Conservation (phyloP, 225 moss, liverwort and hornwort genomes). For the Straminergon stramineum region DNA sequence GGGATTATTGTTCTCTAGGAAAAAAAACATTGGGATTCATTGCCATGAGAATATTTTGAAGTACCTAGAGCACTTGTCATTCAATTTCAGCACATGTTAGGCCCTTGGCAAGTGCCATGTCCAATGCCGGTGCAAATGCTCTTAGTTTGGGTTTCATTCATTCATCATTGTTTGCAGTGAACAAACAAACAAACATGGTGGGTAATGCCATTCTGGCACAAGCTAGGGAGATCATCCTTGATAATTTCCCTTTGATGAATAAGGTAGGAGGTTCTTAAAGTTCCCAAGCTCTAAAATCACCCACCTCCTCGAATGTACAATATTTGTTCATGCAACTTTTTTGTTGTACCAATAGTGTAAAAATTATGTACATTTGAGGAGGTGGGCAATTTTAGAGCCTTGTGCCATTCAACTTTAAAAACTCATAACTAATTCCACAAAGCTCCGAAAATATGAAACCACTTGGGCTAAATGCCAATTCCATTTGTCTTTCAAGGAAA, state of each 20-base stretch:
- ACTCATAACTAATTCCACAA: too few relatives aligned
- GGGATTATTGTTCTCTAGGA: neutral
- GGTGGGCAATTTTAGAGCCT: too few relatives aligned
- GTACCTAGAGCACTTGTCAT: neutral
- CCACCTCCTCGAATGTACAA: too few relatives aligned
- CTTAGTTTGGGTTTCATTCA: neutral
- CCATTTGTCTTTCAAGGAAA: too few relatives aligned
- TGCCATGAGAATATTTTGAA: neutral
- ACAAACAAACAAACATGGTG: neutral
- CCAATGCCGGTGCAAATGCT: neutral
- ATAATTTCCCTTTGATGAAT: neutral
- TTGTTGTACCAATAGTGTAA: too few relatives aligned
- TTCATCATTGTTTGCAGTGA: neutral
- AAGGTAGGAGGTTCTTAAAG: too few relatives aligned
- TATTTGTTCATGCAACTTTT: too few relatives aligned
- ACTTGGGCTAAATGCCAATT: too few relatives aligned
- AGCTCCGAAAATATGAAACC: too few relatives aligned
- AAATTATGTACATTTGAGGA: too few relatives aligned
- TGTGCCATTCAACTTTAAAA: too few relatives aligned
- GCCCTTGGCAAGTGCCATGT: fast-evolving
- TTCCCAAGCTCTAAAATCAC: too few relatives aligned
- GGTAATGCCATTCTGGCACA: neutral
- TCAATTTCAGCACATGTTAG: neutral
- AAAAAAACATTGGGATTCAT: neutral
- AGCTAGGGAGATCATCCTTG: neutral